phyloP scores from a whole-genome alignment of 805 yeast genomes.

The Wickerhamiella vanderwaltii region DNA sequence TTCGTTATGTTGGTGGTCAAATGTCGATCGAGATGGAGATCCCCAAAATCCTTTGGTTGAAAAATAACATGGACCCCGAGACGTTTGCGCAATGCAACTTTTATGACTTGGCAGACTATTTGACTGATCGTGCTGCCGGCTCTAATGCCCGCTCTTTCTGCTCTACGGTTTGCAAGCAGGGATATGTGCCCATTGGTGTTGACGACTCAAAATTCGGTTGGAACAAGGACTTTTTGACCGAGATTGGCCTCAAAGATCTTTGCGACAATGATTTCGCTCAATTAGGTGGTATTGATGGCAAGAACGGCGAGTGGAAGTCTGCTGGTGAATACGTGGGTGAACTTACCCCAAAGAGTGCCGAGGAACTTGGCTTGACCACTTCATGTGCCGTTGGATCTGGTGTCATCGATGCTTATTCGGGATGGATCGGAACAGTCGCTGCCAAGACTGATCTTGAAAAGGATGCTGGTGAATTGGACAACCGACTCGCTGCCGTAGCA shows the following conservation, averaged over 20 bases:
- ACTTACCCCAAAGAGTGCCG: conserved; percentile 54
- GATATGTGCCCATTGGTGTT: conserved; percentile 83
- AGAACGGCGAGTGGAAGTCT: conserved; percentile 58
- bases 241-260: conserved; percentile 65
- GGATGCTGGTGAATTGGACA: conserved; percentile 37
- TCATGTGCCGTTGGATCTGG: conserved; percentile 84
- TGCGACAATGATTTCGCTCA: conserved; percentile 61
- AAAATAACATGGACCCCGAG: conserved; percentile 60
- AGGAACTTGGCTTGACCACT: conserved; percentile 69
- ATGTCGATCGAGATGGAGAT: conserved; percentile 98
- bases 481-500: conserved; percentile 93
- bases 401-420: conserved; percentile 96
- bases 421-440: conserved; percentile 98
- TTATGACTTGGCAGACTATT: conserved; percentile 83
- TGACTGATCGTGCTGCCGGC: conserved; percentile 85
- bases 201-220: conserved; percentile 81
- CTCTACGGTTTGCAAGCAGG: conserved; percentile 92
- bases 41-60: conserved; percentile 95
- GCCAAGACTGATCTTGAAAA: conserved; percentile 47
- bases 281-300: conserved; percentile 72
- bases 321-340: conserved; percentile 88
- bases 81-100: conserved; percentile 55
- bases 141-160: conserved; percentile 78
- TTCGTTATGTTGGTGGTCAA: conserved; percentile 90
- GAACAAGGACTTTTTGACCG: conserved; percentile 64